These are phyloP conservation scores for Cymbopogon citratus DNA, from an alignment of 176 grass and related monocot species.

Conservation along the genomic window DNA sequence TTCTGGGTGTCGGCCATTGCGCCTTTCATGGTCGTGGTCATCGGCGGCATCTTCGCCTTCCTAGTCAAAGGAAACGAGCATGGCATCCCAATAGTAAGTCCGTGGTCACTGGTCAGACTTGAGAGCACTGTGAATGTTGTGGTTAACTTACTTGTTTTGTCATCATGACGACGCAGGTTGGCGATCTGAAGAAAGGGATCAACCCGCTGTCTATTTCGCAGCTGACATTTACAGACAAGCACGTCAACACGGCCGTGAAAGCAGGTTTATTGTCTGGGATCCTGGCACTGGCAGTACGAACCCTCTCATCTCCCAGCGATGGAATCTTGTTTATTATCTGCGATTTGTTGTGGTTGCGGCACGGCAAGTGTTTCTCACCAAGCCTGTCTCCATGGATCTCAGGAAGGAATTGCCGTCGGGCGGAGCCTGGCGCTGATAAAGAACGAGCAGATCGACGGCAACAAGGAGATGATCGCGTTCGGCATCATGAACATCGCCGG, in stretches of 20 bases:
- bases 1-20: slow-evolving; percentile 93
- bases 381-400: background rate
- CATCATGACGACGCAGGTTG: slow-evolving; percentile 47
- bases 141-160: background rate
- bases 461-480: slow-evolving; percentile 98
- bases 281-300: slow-evolving; percentile 79
- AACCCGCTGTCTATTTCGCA: slow-evolving; percentile 72
- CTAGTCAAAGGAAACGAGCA: slow-evolving; percentile 76
- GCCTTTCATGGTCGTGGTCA: slow-evolving; percentile 71
- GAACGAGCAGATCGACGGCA: slow-evolving; percentile 92
- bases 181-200: slow-evolving; percentile 78
- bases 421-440: slow-evolving; percentile 86
- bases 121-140: background rate
- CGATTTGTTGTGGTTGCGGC: no score
- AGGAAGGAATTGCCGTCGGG: slow-evolving; percentile 96
- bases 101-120: background rate
- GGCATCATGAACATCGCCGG: slow-evolving; percentile 94
- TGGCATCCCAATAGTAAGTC: slow-evolving; percentile 76
- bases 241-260: slow-evolving; percentile 50
- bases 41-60: slow-evolving; percentile 71
- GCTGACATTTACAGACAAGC: slow-evolving; percentile 41
- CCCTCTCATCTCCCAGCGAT: background rate
- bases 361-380: background rate
- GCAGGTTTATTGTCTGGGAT: slow-evolving; percentile 67
- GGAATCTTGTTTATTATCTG: background rate